Evolutionary conservation across 2,329 filamentous ascomycete genomes (phyloP).

Genomic region (Bipolaris bicolor): DNA sequence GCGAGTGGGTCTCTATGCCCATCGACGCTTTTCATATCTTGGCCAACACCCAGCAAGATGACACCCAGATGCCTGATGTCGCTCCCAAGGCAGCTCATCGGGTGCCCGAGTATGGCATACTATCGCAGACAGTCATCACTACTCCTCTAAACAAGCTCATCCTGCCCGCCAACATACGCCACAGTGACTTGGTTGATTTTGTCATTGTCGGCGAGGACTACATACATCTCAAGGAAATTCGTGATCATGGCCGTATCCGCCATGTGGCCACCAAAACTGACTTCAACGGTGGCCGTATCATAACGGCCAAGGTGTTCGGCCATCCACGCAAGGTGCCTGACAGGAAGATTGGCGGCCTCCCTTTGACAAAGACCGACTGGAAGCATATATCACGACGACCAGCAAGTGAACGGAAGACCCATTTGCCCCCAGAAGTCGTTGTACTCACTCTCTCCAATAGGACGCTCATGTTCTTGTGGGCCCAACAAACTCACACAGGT

Average conservation of each 20-base stretch:
- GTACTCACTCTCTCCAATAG: slow-evolving; percentile 76
- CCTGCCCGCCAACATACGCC: slow-evolving; percentile 78
- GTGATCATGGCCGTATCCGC: slow-evolving; percentile 70
- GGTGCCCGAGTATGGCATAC: slow-evolving; percentile 68
- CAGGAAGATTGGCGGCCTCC: slow-evolving; percentile 27
- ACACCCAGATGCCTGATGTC: slow-evolving; percentile 34
- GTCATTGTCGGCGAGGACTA: slow-evolving; percentile 84
- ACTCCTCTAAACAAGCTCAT: slow-evolving; percentile 79
- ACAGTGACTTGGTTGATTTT: slow-evolving; percentile 75
- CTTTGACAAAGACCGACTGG: slow-evolving; percentile 21
- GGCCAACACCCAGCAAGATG: slow-evolving; percentile 38
- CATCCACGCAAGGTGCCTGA: slow-evolving; percentile 32
- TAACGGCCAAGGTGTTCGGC: slow-evolving; percentile 79
- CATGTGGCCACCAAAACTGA: slow-evolving; percentile 79
- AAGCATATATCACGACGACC: slow-evolving; percentile 22
- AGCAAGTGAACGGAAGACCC: slow-evolving; percentile 27
- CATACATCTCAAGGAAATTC: slow-evolving; percentile 80
- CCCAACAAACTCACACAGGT: slow-evolving; percentile 56
- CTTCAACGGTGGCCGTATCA: slow-evolving; percentile 74
- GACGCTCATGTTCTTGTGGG: slow-evolving; percentile 78
- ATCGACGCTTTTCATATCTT: slow-evolving; percentile 53
- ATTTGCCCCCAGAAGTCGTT: slow-evolving; percentile 75
- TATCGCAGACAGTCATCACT: slow-evolving; percentile 78
- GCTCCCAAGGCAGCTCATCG: slow-evolving; percentile 42
- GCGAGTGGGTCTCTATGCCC: slow-evolving; percentile 45